Conservation (phyloP, 2,329 filamentous ascomycete genomes). For the Scedosporium boydii region DNA sequence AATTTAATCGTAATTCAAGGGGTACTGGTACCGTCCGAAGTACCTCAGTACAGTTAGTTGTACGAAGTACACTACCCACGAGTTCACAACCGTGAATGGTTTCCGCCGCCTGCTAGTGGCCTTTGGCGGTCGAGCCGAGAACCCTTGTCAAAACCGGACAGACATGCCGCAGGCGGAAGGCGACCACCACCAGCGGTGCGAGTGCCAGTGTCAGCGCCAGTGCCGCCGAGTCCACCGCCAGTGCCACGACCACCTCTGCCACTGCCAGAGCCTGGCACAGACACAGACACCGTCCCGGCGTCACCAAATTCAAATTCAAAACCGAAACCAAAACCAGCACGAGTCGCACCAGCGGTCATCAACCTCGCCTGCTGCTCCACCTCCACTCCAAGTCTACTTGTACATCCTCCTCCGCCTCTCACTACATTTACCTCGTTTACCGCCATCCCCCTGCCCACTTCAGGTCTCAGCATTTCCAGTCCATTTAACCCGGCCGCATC, state of each 20-base stretch:
- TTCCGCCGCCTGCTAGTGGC: not conserved
- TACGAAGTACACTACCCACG: too few relatives aligned
- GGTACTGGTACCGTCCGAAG: not conserved
- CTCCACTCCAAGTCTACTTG: not conserved
- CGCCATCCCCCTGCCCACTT: constrained; percentile 5
- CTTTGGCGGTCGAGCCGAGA: not conserved
- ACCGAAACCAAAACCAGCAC: not conserved
- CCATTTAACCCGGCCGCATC: not conserved
- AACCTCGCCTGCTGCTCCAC: not conserved
- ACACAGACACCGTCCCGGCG: not conserved
- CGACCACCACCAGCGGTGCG: not conserved
- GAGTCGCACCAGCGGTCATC: not conserved
- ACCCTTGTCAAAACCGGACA: not conserved
- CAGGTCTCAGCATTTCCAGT: not conserved
- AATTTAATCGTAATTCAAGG: not conserved
- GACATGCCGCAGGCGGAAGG: constrained; percentile 1
- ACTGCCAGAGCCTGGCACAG: not conserved
- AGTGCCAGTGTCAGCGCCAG: not conserved
- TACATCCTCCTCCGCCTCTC: not conserved
- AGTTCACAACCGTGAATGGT: not conserved
- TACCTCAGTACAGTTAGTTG: too few relatives aligned
- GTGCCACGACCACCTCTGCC: too few relatives aligned
- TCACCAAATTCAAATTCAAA: not conserved
- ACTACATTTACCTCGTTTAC: constrained; percentile 1
- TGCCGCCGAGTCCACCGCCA: not conserved